Evolutionary conservation across 1,284 basidiomycete genomes (phyloP).

Genomic region (Ganoderma resinaceum): DNA sequence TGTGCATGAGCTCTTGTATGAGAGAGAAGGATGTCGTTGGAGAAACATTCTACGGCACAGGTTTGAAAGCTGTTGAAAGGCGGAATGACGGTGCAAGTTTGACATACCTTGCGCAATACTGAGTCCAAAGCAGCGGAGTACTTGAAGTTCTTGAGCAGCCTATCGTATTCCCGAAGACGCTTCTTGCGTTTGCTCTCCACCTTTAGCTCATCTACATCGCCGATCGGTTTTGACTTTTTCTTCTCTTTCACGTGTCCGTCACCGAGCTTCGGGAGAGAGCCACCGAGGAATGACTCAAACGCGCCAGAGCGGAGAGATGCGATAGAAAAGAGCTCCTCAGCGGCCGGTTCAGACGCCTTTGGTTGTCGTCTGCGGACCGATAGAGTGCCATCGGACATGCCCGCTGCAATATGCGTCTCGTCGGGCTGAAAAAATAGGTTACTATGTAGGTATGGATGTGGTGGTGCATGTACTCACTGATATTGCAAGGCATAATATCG

Average conservation of each 20-base stretch:
- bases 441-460: slow-evolving; percentile 8
- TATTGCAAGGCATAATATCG: slow-evolving; percentile 89
- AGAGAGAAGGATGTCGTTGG: slow-evolving; percentile 91
- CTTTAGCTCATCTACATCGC: slow-evolving; percentile 74
- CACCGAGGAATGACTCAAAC: slow-evolving; percentile 79
- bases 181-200: slow-evolving; percentile 79
- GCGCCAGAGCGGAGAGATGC: slow-evolving; percentile 64
- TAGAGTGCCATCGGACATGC: slow-evolving; percentile 96
- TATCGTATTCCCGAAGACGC: slow-evolving; percentile 89
- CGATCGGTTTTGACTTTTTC: slow-evolving; percentile 53
- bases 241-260: slow-evolving; percentile 64
- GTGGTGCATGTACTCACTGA: slow-evolving; percentile 63
- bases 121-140: slow-evolving; percentile 95
- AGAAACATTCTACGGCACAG: slow-evolving; percentile 64
- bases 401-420: slow-evolving; percentile 94
- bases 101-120: slow-evolving; percentile 78
- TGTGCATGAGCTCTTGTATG: slow-evolving; percentile 92
- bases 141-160: slow-evolving; percentile 90
- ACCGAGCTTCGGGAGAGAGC: slow-evolving; percentile 60
- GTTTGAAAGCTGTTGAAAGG: background rate
- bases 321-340: slow-evolving; percentile 50
- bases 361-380: slow-evolving; percentile 86
- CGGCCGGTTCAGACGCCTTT: slow-evolving; percentile 68
- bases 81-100: slow-evolving; percentile 24
- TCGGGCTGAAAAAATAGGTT: slow-evolving; percentile 71